Evolutionary conservation across 176 grass and related monocot species (phyloP).

Genomic region (Carex littledalei): DNA sequence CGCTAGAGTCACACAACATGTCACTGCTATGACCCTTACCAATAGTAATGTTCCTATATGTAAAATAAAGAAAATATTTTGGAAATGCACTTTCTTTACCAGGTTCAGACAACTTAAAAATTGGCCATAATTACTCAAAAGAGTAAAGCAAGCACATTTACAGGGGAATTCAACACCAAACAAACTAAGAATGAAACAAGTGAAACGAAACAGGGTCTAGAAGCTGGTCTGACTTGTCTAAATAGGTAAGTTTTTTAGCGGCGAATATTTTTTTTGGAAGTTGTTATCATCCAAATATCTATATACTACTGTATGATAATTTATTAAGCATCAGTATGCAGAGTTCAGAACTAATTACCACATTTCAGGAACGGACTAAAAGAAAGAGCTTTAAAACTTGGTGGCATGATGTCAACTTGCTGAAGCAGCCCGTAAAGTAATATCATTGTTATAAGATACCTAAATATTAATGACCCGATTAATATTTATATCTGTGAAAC

Average conservation of each 20-base stretch:
- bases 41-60: slow-evolving; percentile 57
- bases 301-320: not conserved
- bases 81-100: not conserved
- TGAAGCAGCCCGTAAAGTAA: slow-evolving; percentile 55
- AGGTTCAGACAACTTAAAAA: not conserved
- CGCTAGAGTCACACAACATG: slow-evolving; percentile 80
- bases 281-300: not conserved
- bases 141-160: not conserved
- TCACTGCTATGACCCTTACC: slow-evolving; percentile 68
- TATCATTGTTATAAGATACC: slow-evolving; percentile 73
- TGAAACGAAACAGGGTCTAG: not conserved
- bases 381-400: slow-evolving; percentile 52
- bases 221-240: not conserved
- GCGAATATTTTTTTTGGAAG: not conserved
- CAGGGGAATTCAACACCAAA: not conserved
- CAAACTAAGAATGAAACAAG: not conserved
- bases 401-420: slow-evolving; percentile 54
- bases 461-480: slow-evolving; percentile 21
- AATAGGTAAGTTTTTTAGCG: not conserved
- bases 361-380: slow-evolving; percentile 73
- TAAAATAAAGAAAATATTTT: not conserved
- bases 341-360: slow-evolving; percentile 34
- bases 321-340: not conserved
- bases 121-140: not conserved
- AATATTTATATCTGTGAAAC: not conserved